phyloP scores from a whole-genome alignment of 2,329 filamentous ascomycete genomes.

The Verticillium tricorpus region DNA sequence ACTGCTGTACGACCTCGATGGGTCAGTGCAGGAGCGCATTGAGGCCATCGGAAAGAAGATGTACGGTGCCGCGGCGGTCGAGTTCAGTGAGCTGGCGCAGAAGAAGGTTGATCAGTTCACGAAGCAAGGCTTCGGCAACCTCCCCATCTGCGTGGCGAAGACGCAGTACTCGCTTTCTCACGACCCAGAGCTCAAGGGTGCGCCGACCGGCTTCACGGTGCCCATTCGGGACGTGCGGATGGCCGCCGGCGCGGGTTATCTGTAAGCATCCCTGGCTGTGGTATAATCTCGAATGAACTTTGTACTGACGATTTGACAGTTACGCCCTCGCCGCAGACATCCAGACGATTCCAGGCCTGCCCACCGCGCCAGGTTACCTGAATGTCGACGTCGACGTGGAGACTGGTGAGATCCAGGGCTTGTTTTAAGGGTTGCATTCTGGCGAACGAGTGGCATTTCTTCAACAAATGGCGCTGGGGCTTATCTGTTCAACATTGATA shows the following conservation, averaged over 20 bases:
- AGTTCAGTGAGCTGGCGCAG: conserved; percentile 91
- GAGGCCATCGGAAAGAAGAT: conserved; percentile 86
- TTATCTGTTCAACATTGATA: conserved; percentile 16
- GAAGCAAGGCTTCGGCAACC: conserved; percentile 82
- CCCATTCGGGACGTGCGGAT: conserved; percentile 92
- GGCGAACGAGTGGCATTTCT: conserved; percentile 13
- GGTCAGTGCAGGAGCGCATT: conserved; percentile 81
- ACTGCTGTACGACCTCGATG: conserved; percentile 77
- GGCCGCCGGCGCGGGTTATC: conserved; percentile 88
- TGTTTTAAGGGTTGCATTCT: conserved; percentile 64
- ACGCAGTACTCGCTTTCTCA: conserved; percentile 96
- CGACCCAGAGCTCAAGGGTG: conserved; percentile 89
- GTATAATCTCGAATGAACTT: conserved; percentile 14
- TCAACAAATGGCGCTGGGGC: conserved; percentile 17
- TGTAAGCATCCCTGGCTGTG: conserved; percentile 48
- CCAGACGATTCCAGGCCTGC: conserved; percentile 93
- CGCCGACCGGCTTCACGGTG: conserved; percentile 88
- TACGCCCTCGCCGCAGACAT: conserved; percentile 96
- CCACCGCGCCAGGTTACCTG: conserved; percentile 90
- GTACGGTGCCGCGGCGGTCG: conserved; percentile 87
- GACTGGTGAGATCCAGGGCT: conserved; percentile 80
- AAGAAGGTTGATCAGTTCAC: conserved; percentile 96
- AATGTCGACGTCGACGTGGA: conserved; percentile 83
- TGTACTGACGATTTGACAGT: conserved; percentile 37
- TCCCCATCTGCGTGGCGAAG: conserved; percentile 97